A percentile compares a stretch with the other conserved stretches of the same genome.
phyloP scores from a whole-genome alignment of 2,329 filamentous ascomycete species.

The Ampelomyces quisqualis region DNA sequence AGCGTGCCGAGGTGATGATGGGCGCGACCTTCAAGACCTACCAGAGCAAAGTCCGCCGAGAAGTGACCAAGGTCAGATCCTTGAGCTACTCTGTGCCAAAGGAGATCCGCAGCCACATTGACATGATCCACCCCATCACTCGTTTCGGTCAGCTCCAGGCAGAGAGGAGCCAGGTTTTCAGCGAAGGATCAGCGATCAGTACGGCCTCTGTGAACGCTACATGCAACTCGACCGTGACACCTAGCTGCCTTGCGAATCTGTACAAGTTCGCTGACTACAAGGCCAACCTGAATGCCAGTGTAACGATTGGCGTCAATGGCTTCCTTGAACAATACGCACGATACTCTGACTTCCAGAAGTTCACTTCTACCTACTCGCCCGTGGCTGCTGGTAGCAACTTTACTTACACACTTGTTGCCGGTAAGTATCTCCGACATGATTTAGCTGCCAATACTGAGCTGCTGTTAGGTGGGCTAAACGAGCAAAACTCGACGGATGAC shows the following conservation, averaged over 20 bases:
- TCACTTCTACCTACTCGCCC: conserved; percentile 44
- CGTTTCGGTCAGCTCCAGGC: conserved; percentile 57
- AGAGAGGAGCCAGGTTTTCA: conserved; percentile 43
- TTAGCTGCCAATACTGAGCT: conserved; percentile 4
- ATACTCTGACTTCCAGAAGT: conserved; percentile 49
- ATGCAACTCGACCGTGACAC: conserved; percentile 50
- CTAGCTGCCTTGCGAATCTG: conserved; percentile 50
- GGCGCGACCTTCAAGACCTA: conserved; percentile 61
- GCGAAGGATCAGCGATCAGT: conserved; percentile 27
- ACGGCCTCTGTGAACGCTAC: conserved; percentile 33
- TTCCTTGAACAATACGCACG: conserved; percentile 54
- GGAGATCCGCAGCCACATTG: conserved; percentile 56
- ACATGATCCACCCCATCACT: conserved; percentile 66
- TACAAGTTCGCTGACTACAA: conserved; percentile 49
- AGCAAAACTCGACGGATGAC: conserved; percentile 40
- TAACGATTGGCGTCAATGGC: conserved; percentile 49
- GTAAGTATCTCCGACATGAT: conserved; percentile 26
- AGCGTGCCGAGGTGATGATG: conserved; percentile 57
- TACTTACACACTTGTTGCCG: conserved; percentile 47
- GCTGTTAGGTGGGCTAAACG: conserved; percentile 28
- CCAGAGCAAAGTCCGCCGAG: conserved; percentile 48
- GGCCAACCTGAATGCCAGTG: conserved; percentile 39
- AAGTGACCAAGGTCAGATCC: conserved; percentile 54
- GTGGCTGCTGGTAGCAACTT: conserved; percentile 49
- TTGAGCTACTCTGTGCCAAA: conserved; percentile 63